Conservation (phyloP, 2,329 filamentous ascomycete species). For the Aspergillus latus region DNA sequence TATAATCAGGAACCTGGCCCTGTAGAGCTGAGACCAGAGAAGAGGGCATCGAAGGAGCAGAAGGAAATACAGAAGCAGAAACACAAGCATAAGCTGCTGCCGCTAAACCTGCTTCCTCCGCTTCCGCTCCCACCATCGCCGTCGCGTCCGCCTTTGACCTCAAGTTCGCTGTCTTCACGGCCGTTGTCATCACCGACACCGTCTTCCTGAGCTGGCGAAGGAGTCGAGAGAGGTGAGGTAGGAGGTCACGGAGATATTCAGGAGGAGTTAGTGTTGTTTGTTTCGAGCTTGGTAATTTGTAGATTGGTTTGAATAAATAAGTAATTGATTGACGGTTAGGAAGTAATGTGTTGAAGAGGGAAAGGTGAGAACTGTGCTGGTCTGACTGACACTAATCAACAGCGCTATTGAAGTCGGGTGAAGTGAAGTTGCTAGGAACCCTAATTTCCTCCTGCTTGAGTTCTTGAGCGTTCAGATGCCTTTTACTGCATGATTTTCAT, state of each 20-base stretch:
- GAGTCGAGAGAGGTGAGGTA: background rate
- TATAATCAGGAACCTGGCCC: conserved; percentile 14
- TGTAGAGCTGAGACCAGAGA: background rate
- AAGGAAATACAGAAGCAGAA: background rate
- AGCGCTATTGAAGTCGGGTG: too few relatives aligned
- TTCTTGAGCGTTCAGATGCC: too few relatives aligned
- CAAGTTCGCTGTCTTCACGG: background rate
- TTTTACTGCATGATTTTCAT: too few relatives aligned
- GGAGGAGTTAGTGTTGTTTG: too few relatives aligned
- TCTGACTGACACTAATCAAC: too few relatives aligned
- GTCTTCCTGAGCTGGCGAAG: conserved; percentile 1
- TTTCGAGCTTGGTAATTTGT: too few relatives aligned
- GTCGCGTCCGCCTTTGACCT: background rate
- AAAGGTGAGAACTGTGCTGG: too few relatives aligned
- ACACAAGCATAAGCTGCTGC: background rate
- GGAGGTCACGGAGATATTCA: background rate
- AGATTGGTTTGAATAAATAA: too few relatives aligned
- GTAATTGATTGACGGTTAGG: too few relatives aligned
- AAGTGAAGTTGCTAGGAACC: too few relatives aligned
- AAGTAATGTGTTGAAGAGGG: too few relatives aligned
- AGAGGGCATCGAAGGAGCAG: background rate
- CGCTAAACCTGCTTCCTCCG: background rate
- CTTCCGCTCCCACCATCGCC: background rate
- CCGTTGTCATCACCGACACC: background rate
- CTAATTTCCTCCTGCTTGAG: too few relatives aligned